These are phyloP conservation scores for Colletotrichum liriopes DNA, from an alignment of 2,329 filamentous ascomycete species.

Conservation along the genomic window DNA sequence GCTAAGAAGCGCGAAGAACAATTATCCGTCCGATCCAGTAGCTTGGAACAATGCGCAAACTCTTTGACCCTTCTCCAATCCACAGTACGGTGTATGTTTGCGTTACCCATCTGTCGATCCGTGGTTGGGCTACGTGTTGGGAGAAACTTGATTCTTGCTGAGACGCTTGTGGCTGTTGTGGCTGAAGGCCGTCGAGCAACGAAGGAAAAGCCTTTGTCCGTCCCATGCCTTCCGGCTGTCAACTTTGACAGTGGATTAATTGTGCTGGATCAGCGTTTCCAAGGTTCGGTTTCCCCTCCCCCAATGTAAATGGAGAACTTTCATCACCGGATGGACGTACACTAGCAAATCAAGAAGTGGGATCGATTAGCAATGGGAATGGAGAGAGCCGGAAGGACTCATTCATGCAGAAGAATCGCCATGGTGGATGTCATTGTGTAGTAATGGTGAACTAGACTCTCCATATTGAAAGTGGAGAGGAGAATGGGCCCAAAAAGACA, in stretches of 20 bases:
- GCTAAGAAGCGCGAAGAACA: background rate
- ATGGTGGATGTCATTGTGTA: background rate
- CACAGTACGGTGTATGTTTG: background rate
- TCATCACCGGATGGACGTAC: background rate
- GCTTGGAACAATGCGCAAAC: background rate
- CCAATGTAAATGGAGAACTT: background rate
- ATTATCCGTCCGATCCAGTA: background rate
- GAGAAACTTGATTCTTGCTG: background rate
- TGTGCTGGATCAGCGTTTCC: background rate
- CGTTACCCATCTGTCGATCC: background rate
- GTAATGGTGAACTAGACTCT: background rate
- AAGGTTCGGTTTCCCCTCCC: background rate
- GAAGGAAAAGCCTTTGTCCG: background rate
- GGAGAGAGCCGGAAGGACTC: background rate
- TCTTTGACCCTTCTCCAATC: background rate
- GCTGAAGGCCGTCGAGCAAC: background rate
- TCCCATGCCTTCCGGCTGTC: no score
- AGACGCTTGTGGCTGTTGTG: background rate
- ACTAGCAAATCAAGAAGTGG: background rate
- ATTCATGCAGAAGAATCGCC: background rate
- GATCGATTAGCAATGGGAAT: background rate
- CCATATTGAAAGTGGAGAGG: background rate
- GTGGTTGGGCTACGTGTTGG: background rate
- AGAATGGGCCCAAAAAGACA: background rate
- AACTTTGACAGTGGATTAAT: background rate